Evolutionary conservation across 163 green algal genomes (phyloP).

Genomic region (Coccomyxa subellipsoidea): DNA sequence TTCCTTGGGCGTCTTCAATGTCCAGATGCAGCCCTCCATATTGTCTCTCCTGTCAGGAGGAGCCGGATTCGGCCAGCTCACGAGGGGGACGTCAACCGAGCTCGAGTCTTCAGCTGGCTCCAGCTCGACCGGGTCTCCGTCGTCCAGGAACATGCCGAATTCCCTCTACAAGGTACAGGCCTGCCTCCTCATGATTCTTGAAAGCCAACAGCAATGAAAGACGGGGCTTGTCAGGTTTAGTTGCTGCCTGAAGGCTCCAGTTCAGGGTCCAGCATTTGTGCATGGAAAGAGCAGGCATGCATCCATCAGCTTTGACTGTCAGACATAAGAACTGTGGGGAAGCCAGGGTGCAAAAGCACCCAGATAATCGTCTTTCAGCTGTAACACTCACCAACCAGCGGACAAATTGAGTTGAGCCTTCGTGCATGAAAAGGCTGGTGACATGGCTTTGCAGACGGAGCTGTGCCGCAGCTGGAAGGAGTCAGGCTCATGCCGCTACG

Average conservation of each 20-base stretch:
- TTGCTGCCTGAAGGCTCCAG: background rate
- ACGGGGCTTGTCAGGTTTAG: no score
- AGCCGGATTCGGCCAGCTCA: background rate
- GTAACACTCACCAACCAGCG: no score
- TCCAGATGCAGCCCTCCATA: background rate
- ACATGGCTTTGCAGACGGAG: slow-evolving; percentile 71
- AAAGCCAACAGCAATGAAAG: no score
- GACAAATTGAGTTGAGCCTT: background rate
- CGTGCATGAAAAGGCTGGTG: background rate
- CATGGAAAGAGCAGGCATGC: no score
- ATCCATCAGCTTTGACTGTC: no score
- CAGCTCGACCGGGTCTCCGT: background rate
- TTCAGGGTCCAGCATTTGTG: background rate
- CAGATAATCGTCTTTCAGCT: no score
- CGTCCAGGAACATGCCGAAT: background rate
- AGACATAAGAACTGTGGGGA: no score
- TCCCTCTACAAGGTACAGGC: background rate
- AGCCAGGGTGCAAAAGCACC: no score
- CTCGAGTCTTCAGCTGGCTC: no score
- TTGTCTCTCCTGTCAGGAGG: background rate
- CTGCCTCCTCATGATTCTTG: no score
- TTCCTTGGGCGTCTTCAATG: background rate
- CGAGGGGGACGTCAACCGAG: background rate
- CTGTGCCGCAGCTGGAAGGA: slow-evolving; percentile 85
- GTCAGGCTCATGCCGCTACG: slow-evolving; percentile 77